Evolutionary conservation across 2,329 filamentous ascomycete species (phyloP).

Genomic region (Immersiporthe knoxdaviesiana): DNA sequence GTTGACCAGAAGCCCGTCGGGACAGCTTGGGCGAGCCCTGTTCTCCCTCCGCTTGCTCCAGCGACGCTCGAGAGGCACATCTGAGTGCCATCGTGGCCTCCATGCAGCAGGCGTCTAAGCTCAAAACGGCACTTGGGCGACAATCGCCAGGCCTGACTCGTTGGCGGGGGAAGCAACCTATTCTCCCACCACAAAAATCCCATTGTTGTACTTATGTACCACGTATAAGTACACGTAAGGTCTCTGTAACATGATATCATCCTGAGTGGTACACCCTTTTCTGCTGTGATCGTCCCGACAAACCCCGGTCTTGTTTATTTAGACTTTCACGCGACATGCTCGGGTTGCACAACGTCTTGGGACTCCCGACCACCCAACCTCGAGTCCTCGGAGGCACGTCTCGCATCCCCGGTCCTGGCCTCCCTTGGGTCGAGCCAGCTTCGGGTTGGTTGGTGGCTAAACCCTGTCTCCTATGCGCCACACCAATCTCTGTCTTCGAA

Average conservation of each 20-base stretch:
- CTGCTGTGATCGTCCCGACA: conserved; percentile 3
- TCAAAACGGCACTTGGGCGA: not conserved
- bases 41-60: conserved; percentile 6
- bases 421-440: not conserved
- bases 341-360: conserved; percentile 19
- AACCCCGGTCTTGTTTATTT: not conserved
- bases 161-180: not conserved
- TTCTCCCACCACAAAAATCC: not conserved
- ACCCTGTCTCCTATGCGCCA: conserved; percentile 16
- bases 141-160: not conserved
- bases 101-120: not conserved
- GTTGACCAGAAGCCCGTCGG: not conserved
- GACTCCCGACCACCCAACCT: conserved; percentile 2
- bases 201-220: not conserved
- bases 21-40: not conserved
- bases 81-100: conserved; percentile 2
- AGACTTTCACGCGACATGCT: conserved; percentile 13
- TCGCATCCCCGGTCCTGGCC: conserved; percentile 24
- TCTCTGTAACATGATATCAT: conserved; percentile 27
- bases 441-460: conserved; percentile 4
- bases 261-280: not conserved
- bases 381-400: conserved; percentile 14
- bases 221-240: conserved; percentile 9
- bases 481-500: conserved; percentile 12
- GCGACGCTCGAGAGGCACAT: conserved; percentile 1